Evolutionary conservation across 352 stramenopile genomes (phyloP).

Genomic region (Globisporangium barbulae): DNA sequence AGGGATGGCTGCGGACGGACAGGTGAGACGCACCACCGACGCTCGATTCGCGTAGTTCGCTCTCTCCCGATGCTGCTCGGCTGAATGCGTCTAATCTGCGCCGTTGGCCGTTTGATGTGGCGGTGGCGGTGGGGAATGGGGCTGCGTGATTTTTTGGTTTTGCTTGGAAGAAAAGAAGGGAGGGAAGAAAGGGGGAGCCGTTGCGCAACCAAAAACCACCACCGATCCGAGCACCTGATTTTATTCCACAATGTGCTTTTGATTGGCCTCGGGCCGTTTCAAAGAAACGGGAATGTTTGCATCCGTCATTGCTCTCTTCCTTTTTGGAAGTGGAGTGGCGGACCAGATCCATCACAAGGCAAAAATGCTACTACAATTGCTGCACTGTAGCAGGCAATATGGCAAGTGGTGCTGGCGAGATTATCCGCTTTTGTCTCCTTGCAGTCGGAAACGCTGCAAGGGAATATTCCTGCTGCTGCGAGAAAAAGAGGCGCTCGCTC

Average conservation of each 20-base stretch:
- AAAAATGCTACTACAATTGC: neutral
- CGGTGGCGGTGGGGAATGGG: neutral
- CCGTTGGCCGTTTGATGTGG: neutral
- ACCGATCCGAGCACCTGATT: too few species aligned
- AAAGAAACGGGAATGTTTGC: too few species aligned
- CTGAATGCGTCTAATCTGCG: neutral
- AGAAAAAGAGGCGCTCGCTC: too few species aligned
- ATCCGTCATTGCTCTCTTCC: too few species aligned
- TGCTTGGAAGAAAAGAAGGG: neutral
- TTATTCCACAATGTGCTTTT: too few species aligned
- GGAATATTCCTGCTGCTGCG: too few species aligned
- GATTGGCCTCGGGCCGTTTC: too few species aligned
- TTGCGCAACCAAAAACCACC: too few species aligned
- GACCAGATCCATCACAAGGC: neutral
- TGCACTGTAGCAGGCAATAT: neutral
- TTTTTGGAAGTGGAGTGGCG: too few species aligned
- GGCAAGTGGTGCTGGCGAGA: neutral
- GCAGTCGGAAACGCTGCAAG: neutral
- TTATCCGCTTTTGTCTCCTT: neutral
- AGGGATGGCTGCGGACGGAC: neutral
- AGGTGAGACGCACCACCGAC: neutral
- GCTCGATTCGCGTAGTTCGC: neutral
- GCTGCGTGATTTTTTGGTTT: conserved; percentile 6
- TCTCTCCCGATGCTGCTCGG: neutral
- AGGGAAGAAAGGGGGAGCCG: too few species aligned